These are phyloP conservation scores for Talaromyces adpressus DNA, from an alignment of 495 filamentous ascomycete species.

Conservation along the genomic window DNA sequence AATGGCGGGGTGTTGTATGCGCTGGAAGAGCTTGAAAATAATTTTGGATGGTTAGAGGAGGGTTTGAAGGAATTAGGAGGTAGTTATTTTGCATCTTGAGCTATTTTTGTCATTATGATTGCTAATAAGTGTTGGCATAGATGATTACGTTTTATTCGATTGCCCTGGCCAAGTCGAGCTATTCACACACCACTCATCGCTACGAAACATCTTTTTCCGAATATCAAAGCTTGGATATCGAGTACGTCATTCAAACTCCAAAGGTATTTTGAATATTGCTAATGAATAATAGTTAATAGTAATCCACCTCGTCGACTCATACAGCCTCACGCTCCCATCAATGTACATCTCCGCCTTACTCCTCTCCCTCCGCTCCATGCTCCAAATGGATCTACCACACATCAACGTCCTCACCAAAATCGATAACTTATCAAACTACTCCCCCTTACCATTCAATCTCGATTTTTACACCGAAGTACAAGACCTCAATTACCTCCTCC, in stretches of 20 bases:
- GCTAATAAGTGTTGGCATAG: conserved; percentile 25
- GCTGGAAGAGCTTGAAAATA: conserved; percentile 88
- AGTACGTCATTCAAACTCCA: conserved; percentile 45
- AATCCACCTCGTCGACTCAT: conserved; percentile 84
- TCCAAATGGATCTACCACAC: conserved; percentile 93
- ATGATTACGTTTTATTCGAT: conserved; percentile 93
- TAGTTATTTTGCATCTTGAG: conserved; percentile 11
- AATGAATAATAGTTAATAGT: conserved; percentile 64
- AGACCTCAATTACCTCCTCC: conserved; percentile 77
- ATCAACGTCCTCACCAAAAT: conserved; percentile 97
- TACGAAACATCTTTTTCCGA: conserved; percentile 84
- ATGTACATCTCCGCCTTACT: conserved; percentile 92
- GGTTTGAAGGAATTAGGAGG: conserved; percentile 65
- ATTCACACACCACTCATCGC: conserved; percentile 85
- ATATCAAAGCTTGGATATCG: conserved; percentile 89
- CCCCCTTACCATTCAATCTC: conserved; percentile 82
- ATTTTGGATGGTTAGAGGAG: conserved; percentile 81
- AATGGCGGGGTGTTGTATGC: conserved; percentile 92
- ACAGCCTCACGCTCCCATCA: conserved; percentile 82
- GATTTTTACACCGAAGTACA: conserved; percentile 99
- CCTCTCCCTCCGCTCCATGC: conserved; percentile 89
- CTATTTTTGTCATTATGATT: background rate
- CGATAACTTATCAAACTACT: conserved; percentile 77
- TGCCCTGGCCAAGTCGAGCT: conserved; percentile 96
- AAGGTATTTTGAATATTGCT: background rate